These are phyloP conservation scores for Pseudoneurospora amorphoporcata DNA, from an alignment of 495 filamentous ascomycete genomes.

Conservation along the genomic window DNA sequence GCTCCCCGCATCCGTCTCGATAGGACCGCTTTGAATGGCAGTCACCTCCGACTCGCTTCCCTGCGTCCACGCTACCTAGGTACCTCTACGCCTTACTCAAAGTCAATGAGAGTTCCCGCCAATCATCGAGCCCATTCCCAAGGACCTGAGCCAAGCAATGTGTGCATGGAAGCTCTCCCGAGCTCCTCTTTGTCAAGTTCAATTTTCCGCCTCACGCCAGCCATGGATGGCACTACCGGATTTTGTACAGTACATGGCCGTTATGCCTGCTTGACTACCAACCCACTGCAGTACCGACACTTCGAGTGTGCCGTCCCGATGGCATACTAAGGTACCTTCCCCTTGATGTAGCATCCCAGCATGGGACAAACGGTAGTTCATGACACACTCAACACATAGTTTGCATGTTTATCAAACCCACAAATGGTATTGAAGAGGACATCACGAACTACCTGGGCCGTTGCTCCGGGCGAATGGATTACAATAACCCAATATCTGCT, in stretches of 20 bases:
- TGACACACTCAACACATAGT: not conserved
- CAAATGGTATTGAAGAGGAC: not conserved
- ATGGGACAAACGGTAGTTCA: not conserved
- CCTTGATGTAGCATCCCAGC: not conserved
- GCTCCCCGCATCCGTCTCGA: not conserved
- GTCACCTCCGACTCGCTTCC: not conserved
- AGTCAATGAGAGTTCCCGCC: not conserved
- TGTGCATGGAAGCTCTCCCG: not conserved
- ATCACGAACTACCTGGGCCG: not conserved
- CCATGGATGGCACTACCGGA: not conserved
- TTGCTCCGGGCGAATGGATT: not conserved
- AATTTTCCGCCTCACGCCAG: not conserved
- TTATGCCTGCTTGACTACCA: not conserved
- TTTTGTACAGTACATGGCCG: not conserved
- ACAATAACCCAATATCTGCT: not conserved
- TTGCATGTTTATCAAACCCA: not conserved
- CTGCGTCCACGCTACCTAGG: not conserved
- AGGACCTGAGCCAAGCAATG: not conserved
- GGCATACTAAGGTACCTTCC: not conserved
- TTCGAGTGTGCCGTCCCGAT: not conserved
- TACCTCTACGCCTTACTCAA: not conserved
- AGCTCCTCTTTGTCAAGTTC: not conserved
- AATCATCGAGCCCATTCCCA: not conserved
- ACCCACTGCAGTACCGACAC: not conserved
- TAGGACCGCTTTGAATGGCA: not conserved